phyloP scores from a whole-genome alignment of 2,329 filamentous ascomycete genomes.

The Neocatenulostroma microsporum region DNA sequence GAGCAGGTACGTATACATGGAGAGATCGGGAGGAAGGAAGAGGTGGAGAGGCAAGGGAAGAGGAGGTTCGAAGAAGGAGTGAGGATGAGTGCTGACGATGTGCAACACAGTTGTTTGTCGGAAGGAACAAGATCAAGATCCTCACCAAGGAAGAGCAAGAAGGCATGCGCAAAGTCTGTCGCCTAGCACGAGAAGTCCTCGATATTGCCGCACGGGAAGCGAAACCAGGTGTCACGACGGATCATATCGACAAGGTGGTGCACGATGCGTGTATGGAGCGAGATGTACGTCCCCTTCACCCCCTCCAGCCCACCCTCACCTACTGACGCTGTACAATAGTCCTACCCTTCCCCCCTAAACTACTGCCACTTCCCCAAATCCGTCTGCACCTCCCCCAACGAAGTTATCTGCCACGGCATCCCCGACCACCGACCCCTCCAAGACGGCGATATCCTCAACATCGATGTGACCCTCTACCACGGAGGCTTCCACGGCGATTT shows the following conservation, averaged over 20 bases:
- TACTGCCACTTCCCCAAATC: constrained; percentile 98
- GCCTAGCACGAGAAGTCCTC: constrained; percentile 78
- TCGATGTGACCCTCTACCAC: constrained; percentile 91
- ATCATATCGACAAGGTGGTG: constrained; percentile 88
- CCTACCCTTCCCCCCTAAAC: constrained; percentile 90
- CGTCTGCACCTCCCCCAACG: constrained; percentile 91
- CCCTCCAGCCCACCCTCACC: background rate
- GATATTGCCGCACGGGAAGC: constrained; percentile 80
- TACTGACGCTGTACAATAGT: constrained; percentile 43
- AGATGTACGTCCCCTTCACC: constrained; percentile 55
- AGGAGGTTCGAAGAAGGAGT: background rate
- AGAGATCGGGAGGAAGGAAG: background rate
- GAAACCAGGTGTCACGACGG: constrained; percentile 88
- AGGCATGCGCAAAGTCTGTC: constrained; percentile 88
- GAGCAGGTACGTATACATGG: constrained; percentile 52
- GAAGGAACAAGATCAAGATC: constrained; percentile 73
- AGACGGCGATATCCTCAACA: constrained; percentile 94
- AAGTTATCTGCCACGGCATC: constrained; percentile 98
- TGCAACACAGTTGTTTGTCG: constrained; percentile 39
- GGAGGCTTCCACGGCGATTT: constrained; percentile 92
- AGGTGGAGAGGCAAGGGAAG: background rate
- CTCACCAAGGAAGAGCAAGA: constrained; percentile 73
- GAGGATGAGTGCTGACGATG: background rate
- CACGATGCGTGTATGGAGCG: constrained; percentile 92
- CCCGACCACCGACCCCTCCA: constrained; percentile 79